Percentiles rank a stretch among this genome's conserved stretches.
Evolutionary conservation across 768 basidiomycete species (phyloP).

Genomic region (Boletus rubroflammeus): DNA sequence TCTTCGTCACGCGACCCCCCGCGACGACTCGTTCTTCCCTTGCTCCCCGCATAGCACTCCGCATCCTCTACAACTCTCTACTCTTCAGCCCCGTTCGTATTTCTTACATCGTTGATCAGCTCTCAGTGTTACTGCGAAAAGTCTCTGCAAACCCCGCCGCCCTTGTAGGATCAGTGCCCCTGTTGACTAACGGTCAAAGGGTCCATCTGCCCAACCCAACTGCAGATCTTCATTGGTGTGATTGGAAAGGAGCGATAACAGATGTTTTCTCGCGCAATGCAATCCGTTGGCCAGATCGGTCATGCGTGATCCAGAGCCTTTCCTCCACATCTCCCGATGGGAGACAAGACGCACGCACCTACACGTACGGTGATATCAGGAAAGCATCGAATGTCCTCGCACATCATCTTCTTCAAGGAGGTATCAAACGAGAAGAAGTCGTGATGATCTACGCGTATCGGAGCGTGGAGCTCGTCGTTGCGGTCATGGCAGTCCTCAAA

Average conservation of each 20-base stretch:
- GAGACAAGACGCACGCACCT: constrained; percentile 54
- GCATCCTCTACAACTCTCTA: constrained; percentile 91
- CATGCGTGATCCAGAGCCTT: constrained; percentile 84
- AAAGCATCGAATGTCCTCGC: constrained; percentile 86
- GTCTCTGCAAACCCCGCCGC: constrained; percentile 64
- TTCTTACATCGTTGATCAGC: constrained; percentile 76
- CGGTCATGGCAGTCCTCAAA: constrained; percentile 95
- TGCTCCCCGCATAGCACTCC: constrained; percentile 71
- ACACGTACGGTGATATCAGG: constrained; percentile 78
- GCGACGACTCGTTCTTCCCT: constrained; percentile 65
- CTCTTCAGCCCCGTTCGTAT: constrained; percentile 83
- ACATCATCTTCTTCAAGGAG: constrained; percentile 81
- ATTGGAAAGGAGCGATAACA: constrained; percentile 95
- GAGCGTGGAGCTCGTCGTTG: constrained; percentile 93
- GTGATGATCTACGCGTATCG: constrained; percentile 98
- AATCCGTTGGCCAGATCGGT: constrained; percentile 66
- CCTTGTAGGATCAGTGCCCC: constrained; percentile 73
- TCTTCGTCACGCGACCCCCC: constrained; percentile 78
- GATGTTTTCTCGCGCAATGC: constrained; percentile 93
- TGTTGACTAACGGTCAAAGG: constrained; percentile 71
- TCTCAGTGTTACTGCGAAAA: constrained; percentile 71
- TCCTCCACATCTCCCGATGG: constrained; percentile 36
- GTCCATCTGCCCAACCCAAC: constrained; percentile 76
- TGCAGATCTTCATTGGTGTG: constrained; percentile 93
- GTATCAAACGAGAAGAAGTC: constrained; percentile 89